Evolutionary conservation across 1,284 basidiomycete species (phyloP).

Genomic region (Amylostereum areolatum): DNA sequence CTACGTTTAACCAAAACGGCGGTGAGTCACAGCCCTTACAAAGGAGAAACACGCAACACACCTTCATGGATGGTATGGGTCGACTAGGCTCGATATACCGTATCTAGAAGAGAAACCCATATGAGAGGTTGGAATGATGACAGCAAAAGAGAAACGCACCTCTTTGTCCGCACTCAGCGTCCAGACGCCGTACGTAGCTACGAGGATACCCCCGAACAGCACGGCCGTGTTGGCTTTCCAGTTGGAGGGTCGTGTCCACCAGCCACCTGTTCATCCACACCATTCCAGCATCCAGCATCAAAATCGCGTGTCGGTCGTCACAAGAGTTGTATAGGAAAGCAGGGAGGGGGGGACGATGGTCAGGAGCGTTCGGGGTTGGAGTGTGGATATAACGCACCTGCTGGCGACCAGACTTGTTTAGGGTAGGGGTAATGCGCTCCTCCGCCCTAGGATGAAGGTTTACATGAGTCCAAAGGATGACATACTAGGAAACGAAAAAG

Average conservation of each 20-base stretch:
- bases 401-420: conserved; percentile 66
- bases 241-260: conserved; percentile 69
- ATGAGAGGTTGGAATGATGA: neutral
- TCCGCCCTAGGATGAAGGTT: conserved; percentile 42
- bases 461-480: neutral
- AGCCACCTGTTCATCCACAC: conserved; percentile 45
- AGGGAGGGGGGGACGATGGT: neutral
- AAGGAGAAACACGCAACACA: conserved; percentile 22
- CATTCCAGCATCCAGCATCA: neutral
- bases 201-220: conserved; percentile 50
- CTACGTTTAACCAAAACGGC: conserved; percentile 12
- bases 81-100: conserved; percentile 36
- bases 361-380: neutral
- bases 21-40: neutral
- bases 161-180: conserved; percentile 58
- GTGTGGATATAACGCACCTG: conserved; percentile 35
- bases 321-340: no score
- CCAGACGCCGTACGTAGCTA: conserved; percentile 54
- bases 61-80: conserved; percentile 61
- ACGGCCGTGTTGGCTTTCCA: conserved; percentile 67
- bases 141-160: conserved; percentile 29
- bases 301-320: neutral
- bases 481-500: neutral
- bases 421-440: conserved; percentile 65
- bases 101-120: conserved; percentile 2